phyloP scores from a whole-genome alignment of 1,284 basidiomycete genomes.

The Ceraceosorus bombacis region DNA sequence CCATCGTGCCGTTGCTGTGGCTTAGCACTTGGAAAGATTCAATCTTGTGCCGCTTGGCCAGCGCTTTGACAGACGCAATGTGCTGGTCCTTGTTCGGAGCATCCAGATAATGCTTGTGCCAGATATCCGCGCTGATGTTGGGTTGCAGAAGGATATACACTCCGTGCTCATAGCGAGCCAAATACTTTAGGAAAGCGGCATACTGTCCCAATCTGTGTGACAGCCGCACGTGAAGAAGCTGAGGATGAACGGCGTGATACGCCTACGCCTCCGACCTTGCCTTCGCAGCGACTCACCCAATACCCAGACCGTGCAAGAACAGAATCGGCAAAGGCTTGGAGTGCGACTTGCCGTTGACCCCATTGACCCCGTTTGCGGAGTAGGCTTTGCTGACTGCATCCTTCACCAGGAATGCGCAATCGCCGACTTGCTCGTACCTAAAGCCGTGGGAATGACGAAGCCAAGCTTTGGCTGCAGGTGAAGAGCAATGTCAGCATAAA shows the following conservation, averaged over 20 bases:
- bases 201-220: slow-evolving; percentile 16
- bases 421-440: slow-evolving; percentile 6
- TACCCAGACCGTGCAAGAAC: slow-evolving; percentile 27
- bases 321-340: slow-evolving; percentile 14
- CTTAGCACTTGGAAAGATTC: slow-evolving; percentile 9
- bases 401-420: slow-evolving; percentile 18
- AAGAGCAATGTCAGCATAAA: too few species aligned
- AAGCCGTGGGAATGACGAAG: slow-evolving; percentile 7
- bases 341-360: too few species aligned
- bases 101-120: slow-evolving; percentile 10
- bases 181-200: slow-evolving; percentile 12
- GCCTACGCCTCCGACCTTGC: too few species aligned
- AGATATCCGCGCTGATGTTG: slow-evolving; percentile 17
- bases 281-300: slow-evolving; percentile 6
- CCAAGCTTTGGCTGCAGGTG: too few species aligned
- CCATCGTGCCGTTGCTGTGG: slow-evolving; percentile 23
- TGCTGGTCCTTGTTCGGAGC: slow-evolving; percentile 18
- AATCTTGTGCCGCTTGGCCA: slow-evolving; percentile 10
- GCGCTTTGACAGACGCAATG: slow-evolving; percentile 8
- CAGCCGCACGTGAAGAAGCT: too few species aligned
- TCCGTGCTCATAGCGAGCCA: slow-evolving; percentile 13
- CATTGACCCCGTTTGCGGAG: too few species aligned
- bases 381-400: slow-evolving; percentile 1
- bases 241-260: too few species aligned
- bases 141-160: slow-evolving; percentile 21